Conservation (phyloP, 805 yeast species). For the Candida schatavii region DNA sequence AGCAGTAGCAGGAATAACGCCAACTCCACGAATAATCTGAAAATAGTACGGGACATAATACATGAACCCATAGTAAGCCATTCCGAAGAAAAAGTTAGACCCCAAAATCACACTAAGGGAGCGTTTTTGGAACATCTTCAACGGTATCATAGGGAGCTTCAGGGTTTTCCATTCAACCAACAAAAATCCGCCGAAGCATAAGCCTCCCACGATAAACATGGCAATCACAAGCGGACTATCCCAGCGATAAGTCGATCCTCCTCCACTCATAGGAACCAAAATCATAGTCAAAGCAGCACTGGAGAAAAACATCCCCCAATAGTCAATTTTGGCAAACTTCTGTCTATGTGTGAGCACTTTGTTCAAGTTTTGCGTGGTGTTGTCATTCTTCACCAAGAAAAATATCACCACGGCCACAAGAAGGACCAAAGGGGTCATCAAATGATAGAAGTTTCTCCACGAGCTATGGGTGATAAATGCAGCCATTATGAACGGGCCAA, state of each 20-base stretch:
- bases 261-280: constrained; percentile 58
- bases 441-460: constrained; percentile 54
- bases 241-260: constrained; percentile 62
- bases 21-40: constrained; percentile 42
- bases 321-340: constrained; percentile 49
- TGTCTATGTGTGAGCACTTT: constrained; percentile 29
- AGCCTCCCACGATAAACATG: constrained; percentile 33
- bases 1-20: constrained; percentile 39
- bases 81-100: constrained; percentile 46
- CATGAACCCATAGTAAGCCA: constrained; percentile 43
- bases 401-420: constrained; percentile 25
- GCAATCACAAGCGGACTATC: constrained; percentile 35
- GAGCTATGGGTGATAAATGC: constrained; percentile 40
- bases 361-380: constrained; percentile 22
- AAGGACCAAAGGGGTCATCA: constrained; percentile 42
- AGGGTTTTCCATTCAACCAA: constrained; percentile 50
- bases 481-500: constrained; percentile 56
- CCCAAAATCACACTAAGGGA: constrained; percentile 29
- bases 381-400: constrained; percentile 29
- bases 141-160: constrained; percentile 53
- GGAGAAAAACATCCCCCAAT: constrained; percentile 47
- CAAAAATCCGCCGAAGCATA: constrained; percentile 39
- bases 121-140: constrained; percentile 37
- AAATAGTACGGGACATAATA: constrained; percentile 51
- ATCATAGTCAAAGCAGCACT: constrained; percentile 48